Base-by-base conservation (phyloP, 352 stramenopile species). In the Phytophthora cryptogea region DNA sequence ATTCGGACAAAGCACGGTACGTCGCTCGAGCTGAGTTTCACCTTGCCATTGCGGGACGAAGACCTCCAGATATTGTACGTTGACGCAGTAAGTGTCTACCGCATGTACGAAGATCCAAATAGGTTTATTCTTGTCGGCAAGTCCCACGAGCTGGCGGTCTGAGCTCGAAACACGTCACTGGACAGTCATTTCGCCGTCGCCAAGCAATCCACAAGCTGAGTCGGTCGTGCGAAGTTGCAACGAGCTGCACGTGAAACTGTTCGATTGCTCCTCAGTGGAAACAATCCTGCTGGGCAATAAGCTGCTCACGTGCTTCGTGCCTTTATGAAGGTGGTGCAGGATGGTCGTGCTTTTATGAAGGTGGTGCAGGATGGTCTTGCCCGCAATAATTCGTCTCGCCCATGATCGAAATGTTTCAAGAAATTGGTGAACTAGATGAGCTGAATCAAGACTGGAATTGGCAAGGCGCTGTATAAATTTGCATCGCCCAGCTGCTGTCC, bases 81-180 rank as follows among this genome's bases (percentile, higher is more conserved):
- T 4, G 54, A 61, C 48, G 54, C 43, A 23, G 54, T 61, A 16
- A 61, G 54, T 23, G 20, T 11, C n/a, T 61, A 61, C 11, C 43
- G 43, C 26, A 61, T 48, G 23, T 54, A 47, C 13, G 54, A 61
- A 48, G 43, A 54, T 26, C 39, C 43, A 2, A 39, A 60, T 47
- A 43, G 54, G 16, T 35, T 54, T 51, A 43, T 61, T 48, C 43
- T 61, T 11, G 54, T 61, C 4, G 35, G 54, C 4, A 61, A 61
- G 30, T 17, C 28, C 43, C 41, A 42, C 54, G 54, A 41, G 28
- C 3, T 35, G 35, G 43, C 5, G 35, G 32, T 2, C 43, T 54
- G 35, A 61, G 33, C 31, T 54, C 13, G 43, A 63, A 39, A 57
- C 55, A 4, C 47, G 36, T 39, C 55, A 63, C 45, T 63, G 55